Base-by-base conservation (phyloP, 2,329 filamentous ascomycete genomes). In the Intubia oerlemansii region DNA sequence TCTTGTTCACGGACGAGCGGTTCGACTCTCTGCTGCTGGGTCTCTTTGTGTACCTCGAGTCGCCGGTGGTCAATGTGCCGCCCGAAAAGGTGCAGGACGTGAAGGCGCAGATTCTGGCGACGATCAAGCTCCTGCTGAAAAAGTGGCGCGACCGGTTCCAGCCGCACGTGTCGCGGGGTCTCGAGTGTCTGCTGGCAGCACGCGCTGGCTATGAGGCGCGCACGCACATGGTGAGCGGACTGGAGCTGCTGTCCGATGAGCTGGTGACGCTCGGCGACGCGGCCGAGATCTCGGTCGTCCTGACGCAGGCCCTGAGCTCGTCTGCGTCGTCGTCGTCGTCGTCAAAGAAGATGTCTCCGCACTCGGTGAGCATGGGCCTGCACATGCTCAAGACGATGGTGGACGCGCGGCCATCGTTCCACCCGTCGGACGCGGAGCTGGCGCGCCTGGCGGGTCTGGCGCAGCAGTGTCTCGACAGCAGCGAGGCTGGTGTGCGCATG, bases 211-310 rank as follows among this genome's bases (percentile, higher is more conserved):
- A 78, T 42, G 75, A 81, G 35, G 62, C 65, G 10, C 60, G 68
- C 15, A 66, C 69, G 13, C 74, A 81, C 45, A 74, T 82, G 29
- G 69, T 79, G 29, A 67, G 66, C 31, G 77, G 78, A 13, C 58
- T 84, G 23, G 76, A 82, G 51, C 57, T 75, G 14, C 62, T 80
- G 2, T 70, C 75, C 4, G 67, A 76, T 28, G 76, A 82, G 41
- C 63, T 84, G 4, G 66, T 78, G 12, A 54, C 54, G 20, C 59
- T 77, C 4, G 70, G 74, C 2, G 63, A 76, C 28, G 60, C 65
- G 5, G 52, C 62, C 4, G 67, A 74, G 42, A 67, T 71, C 12
- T 54, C 58, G 1, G 47, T 60, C 4, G 61, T 64, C 12, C 54
- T 73, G 38, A 59, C 56, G 10, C 45, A 50, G 11, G 55, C 56